Evolutionary conservation across 176 grass and related monocot genomes (phyloP), one percentile per base, ranked within the genome.

Genomic region (Echinochloa phyllopogon): DNA sequence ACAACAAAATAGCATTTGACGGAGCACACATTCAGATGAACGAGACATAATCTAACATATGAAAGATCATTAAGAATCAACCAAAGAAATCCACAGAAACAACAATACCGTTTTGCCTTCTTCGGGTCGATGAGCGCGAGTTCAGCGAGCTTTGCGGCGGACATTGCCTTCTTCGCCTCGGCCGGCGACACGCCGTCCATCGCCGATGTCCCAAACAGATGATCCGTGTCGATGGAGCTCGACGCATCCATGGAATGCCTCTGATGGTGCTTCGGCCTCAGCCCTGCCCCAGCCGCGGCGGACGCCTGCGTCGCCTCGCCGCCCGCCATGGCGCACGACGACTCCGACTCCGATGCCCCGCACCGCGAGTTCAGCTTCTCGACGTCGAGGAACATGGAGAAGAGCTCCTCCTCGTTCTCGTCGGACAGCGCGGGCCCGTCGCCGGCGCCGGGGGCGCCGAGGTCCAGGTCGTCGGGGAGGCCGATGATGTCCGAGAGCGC

Each of bases 401-500:
- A 84, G 55, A 94, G 83, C 61, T 97, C 89, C 59, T 92, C 92
- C 15, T 90, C 83, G 70, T 91, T 91, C 69, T 96, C 94, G 48
- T 91, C 91, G 6, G 91, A 93, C 43, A 91, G 62, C 23, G 41
- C 82, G 17, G 86, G 65, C 17, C 73, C 84, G 41, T 89, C 87
- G 29, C 88, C 90, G 15, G 17, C 62, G 40, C 88, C 86, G 21
- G 85, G 47, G 37, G 69, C 72, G 18, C 89, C 88, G 21, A 94
- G 42, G 75, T 91, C 78, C 20, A 89, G 76, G 71, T 92, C 92
- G 18, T 88, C 87, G 12, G 94, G 89, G 72, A 97, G 83, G 44
- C 83, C 83, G 63, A 94, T 72, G 70, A 94, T 92, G 38, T 97
- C 95, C 1, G 95, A 97, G 60, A 89, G 86, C 15, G 95, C 92